These are phyloP conservation scores for Psilocybe tampanensis DNA, from an alignment of 768 basidiomycete genomes.

Conservation along the genomic window DNA sequence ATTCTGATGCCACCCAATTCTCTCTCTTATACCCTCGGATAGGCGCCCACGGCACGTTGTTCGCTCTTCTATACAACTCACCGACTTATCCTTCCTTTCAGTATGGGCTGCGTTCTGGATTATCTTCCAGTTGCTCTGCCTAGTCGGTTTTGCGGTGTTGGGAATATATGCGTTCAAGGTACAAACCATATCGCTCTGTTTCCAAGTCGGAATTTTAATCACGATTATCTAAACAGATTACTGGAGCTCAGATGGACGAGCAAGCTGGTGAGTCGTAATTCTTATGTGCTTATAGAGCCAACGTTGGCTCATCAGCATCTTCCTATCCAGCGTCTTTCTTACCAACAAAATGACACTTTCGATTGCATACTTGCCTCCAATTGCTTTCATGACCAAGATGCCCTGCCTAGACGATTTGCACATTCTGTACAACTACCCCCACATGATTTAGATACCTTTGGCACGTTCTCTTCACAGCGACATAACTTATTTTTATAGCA, in stretches of 20 bases:
- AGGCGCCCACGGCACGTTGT: constrained; percentile 66
- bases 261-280: constrained; percentile 60
- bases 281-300: neutral
- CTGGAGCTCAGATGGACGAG: constrained; percentile 60
- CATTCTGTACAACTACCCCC: neutral
- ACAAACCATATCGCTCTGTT: constrained; percentile 10
- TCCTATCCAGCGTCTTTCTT: constrained; percentile 54
- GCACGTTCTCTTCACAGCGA: neutral
- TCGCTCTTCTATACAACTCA: neutral
- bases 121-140: constrained; percentile 70
- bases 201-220: neutral
- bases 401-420: neutral
- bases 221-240: constrained; percentile 36
- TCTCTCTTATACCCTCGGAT: constrained; percentile 70
- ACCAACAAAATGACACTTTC: constrained; percentile 47
- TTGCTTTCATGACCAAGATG: too few relatives aligned
- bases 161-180: constrained; percentile 88
- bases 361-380: neutral
- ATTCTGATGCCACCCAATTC: constrained; percentile 93
- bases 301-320: constrained; percentile 5
- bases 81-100: constrained; percentile 27
- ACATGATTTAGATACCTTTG: neutral
- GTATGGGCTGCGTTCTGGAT: constrained; percentile 91
- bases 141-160: constrained; percentile 78
- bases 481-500: constrained; percentile 16